phyloP scores from a whole-genome alignment of 257 asterid genomes.

The Anisodus acutangulus region DNA sequence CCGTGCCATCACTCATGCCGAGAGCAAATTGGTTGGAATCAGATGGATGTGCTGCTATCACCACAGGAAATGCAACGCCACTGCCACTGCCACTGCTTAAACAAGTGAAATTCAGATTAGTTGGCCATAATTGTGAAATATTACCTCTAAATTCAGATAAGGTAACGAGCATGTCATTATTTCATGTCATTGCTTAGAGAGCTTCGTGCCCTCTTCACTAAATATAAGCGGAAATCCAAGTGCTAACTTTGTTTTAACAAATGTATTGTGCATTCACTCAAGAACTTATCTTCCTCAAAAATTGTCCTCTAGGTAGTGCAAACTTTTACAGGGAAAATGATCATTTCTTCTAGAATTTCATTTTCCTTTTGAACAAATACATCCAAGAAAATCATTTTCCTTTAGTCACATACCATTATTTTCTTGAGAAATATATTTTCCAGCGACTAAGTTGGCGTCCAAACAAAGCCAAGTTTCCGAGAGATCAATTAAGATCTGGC shows the following conservation, averaged over 20 bases:
- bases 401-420: background rate
- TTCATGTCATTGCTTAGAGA: background rate
- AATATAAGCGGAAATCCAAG: constrained; percentile 20
- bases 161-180: background rate
- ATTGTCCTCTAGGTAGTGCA: background rate
- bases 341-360: background rate
- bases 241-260: background rate
- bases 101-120: constrained; percentile 28
- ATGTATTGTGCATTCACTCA: background rate
- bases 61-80: constrained; percentile 60
- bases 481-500: constrained; percentile 8
- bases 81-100: constrained; percentile 46
- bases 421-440: background rate
- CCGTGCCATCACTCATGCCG: constrained; percentile 86
- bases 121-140: background rate
- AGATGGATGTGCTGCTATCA: constrained; percentile 86
- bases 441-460: background rate
- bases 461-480: background rate
- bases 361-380: background rate
- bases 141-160: background rate
- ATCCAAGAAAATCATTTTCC: constrained; percentile 21
- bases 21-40: constrained; percentile 86
- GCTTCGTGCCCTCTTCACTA: background rate
- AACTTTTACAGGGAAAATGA: background rate
- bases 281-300: background rate